Base-by-base conservation (phyloP, 23 red algal genomes). In the Chondrus crispus region DNA sequence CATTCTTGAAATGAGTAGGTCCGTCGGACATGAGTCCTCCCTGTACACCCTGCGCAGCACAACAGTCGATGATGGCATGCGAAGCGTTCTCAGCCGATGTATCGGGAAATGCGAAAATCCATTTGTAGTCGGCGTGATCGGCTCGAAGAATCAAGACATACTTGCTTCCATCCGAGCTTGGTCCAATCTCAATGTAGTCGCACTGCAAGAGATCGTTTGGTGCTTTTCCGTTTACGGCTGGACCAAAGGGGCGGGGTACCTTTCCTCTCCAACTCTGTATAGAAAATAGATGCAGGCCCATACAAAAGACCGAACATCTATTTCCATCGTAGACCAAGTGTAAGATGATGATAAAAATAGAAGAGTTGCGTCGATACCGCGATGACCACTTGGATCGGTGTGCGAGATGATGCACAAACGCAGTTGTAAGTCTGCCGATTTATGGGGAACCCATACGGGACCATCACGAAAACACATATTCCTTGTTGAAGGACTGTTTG, bases 331-430 rank as follows among this genome's bases (percentile, higher is more conserved):
- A 12, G 32, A 12, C 74, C 41, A 80, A 33, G 12, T 24, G 11
- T 24, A 12, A 19, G 33, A 47, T 13, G 36, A 10, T 41, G 48
- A 41, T 24, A 80, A 18, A 52, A 41, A 46, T 10, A 12, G 38
- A 49, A 80, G 13, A 10, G 74, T 80, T 14, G 74, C 36, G 13
- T 46, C 13, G 14, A 14, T 41, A 51, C 74, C 74, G 30, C 74
- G 33, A 30, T 80, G 74, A 19, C 74, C 74, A 13, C 16, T 18
- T 20, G 38, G 19, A 80, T 30, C 74, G 14, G 38, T 51, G 44
- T 80, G 74, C 10, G 74, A 11, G 74, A 80, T 80, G 12, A 80
- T 51, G 49, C 74, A 80, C 48, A 80, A 18, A 10, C 74, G 74
- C 14, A 80, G 44, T 51, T 80, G 41, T 13, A 80, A 41, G 41